Percentiles rank a stretch among this genome's conserved stretches.
These are phyloP conservation scores for Hypoxylon sp. DNA, from an alignment of 2,329 filamentous ascomycete genomes.

Conservation along the genomic window DNA sequence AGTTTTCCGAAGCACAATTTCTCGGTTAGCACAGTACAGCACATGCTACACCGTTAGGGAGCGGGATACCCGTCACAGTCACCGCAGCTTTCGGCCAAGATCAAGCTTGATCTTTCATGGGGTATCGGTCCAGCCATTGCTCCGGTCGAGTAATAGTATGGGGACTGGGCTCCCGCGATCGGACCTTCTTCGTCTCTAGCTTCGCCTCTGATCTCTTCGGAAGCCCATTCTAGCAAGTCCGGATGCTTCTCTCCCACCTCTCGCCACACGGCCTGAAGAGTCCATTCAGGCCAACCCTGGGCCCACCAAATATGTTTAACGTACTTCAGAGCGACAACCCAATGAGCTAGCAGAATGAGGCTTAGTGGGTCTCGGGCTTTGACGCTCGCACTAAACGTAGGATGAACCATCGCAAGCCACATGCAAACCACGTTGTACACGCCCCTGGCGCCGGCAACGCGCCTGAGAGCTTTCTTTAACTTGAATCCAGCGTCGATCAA, in stretches of 20 bases:
- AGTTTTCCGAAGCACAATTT: background rate
- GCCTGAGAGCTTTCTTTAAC: slow-evolving; percentile 13
- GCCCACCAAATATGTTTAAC: slow-evolving; percentile 29
- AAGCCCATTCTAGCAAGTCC: slow-evolving; percentile 18
- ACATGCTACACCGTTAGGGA: background rate
- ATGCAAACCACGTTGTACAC: slow-evolving; percentile 25
- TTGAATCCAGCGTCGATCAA: slow-evolving; percentile 24
- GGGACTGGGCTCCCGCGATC: background rate
- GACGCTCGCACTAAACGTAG: slow-evolving; percentile 10
- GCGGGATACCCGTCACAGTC: background rate
- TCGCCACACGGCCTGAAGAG: slow-evolving; percentile 15
- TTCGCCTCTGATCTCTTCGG: slow-evolving; percentile 11
- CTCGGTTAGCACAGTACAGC: background rate
- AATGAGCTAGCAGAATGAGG: slow-evolving; percentile 25
- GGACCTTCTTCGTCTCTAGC: background rate
- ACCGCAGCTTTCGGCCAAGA: background rate
- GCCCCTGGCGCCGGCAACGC: slow-evolving; percentile 10
- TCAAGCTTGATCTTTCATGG: background rate
- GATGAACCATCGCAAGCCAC: slow-evolving; percentile 28
- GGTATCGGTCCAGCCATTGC: background rate
- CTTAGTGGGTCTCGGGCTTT: slow-evolving; percentile 19
- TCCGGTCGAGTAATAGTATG: background rate
- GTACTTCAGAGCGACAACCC: slow-evolving; percentile 24
- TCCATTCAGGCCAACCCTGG: slow-evolving; percentile 23
- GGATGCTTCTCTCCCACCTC: slow-evolving; percentile 11